A percentile compares a stretch with the other conserved stretches of the same genome.
Conservation (phyloP, 2,329 filamentous ascomycete species). For the Sporothrix globosa region DNA sequence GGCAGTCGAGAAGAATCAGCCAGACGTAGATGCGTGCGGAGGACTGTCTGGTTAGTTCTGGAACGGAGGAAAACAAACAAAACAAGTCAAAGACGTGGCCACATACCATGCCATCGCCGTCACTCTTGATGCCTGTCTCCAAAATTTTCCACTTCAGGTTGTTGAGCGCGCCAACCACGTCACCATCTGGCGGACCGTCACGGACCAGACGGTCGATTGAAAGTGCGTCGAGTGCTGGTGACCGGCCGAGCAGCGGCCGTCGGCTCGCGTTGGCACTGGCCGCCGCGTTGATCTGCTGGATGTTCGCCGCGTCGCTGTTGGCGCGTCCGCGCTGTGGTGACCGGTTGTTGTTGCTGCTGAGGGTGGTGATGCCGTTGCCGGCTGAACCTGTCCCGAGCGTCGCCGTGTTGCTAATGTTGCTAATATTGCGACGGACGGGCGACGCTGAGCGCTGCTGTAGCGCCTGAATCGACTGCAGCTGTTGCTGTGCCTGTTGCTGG, state of each 20-base stretch:
- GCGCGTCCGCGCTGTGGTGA: conserved; percentile 65
- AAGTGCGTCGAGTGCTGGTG: conserved; percentile 57
- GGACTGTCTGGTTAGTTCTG: conserved; percentile 60
- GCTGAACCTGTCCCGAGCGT: background rate
- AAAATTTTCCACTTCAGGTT: conserved; percentile 74
- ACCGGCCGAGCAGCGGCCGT: conserved; percentile 52
- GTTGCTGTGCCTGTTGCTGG: conserved; percentile 31
- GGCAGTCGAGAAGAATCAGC: conserved; percentile 88
- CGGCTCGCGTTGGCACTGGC: conserved; percentile 46
- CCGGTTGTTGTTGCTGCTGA: conserved; percentile 39
- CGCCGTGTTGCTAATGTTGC: conserved; percentile 18
- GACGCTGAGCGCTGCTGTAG: conserved; percentile 47
- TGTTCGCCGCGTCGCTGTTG: conserved; percentile 68
- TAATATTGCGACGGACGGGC: conserved; percentile 43
- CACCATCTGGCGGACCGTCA: conserved; percentile 75
- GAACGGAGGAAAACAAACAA: background rate
- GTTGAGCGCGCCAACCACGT: conserved; percentile 68
- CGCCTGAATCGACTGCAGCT: conserved; percentile 57
- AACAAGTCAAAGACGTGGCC: background rate
- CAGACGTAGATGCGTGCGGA: conserved; percentile 92
- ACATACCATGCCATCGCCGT: conserved; percentile 78
- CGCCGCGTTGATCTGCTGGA: conserved; percentile 46
- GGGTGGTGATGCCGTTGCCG: background rate
- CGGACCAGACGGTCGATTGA: conserved; percentile 76
- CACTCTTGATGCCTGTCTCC: conserved; percentile 73